Conservation (phyloP, 257 asterid genomes). For the Jasminum sambac region DNA sequence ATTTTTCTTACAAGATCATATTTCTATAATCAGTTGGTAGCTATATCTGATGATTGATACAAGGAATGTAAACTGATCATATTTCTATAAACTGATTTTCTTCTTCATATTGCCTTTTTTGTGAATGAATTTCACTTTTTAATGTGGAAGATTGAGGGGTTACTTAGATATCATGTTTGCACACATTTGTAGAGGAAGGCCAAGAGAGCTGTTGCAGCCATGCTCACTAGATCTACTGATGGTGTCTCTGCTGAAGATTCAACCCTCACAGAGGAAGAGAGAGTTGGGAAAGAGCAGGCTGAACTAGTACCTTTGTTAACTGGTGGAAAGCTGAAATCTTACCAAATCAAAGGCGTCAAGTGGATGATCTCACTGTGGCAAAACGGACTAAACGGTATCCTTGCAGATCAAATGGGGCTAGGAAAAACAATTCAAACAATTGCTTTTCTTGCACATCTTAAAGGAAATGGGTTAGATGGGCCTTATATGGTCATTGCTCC, state of each 20-base stretch:
- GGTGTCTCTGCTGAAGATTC: constrained; percentile 59
- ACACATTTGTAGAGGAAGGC: constrained; percentile 59
- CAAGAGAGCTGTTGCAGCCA: constrained; percentile 92
- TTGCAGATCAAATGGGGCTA: constrained; percentile 99
- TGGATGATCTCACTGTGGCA: constrained; percentile 99
- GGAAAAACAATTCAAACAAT: constrained; percentile 98
- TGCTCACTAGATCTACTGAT: constrained; percentile 81
- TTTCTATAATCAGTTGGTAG: neutral
- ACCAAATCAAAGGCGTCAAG: constrained; percentile 92
- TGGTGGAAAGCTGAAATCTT: constrained; percentile 91
- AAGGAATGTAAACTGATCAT: neutral
- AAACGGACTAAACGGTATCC: constrained; percentile 97
- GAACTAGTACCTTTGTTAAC: constrained; percentile 88
- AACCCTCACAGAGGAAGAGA: constrained; percentile 69
- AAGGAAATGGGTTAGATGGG: constrained; percentile 93
- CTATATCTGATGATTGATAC: neutral
- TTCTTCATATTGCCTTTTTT: neutral
- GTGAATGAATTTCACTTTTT: neutral
- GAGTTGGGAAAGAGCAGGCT: constrained; percentile 76
- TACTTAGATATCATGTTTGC: neutral
- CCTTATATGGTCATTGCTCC: constrained; percentile 96
- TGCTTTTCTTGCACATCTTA: constrained; percentile 92
- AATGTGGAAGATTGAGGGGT: neutral
- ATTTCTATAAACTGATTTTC: neutral
- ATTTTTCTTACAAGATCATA: neutral